phyloP scores from a whole-genome alignment of 176 grass and related monocot genomes.

The Carex kokanica region DNA sequence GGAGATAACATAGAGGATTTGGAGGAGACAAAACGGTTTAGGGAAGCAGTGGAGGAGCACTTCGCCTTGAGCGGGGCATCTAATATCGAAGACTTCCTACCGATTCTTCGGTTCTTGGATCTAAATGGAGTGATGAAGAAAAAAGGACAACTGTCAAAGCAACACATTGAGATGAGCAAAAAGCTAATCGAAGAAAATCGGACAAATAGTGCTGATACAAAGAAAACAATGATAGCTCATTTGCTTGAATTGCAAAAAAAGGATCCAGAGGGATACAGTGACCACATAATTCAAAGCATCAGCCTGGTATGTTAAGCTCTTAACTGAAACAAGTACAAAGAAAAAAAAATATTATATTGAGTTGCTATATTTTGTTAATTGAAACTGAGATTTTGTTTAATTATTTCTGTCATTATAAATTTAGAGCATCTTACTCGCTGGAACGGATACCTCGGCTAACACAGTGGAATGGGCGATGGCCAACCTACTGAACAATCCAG shows the following conservation, averaged over 20 bases:
- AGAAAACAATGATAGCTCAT: conserved; percentile 7
- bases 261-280: conserved; percentile 24
- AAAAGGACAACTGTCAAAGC: neutral
- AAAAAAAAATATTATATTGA: too few species aligned
- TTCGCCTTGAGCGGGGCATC: neutral
- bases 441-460: conserved; percentile 30
- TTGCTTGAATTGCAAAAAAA: conserved; percentile 21
- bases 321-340: neutral
- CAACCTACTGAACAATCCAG: conserved; percentile 23
- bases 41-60: neutral
- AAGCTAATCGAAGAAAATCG: conserved; percentile 22
- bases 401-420: neutral
- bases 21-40: neutral
- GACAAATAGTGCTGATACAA: neutral
- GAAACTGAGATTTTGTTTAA: neutral
- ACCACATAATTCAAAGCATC: conserved; percentile 13
- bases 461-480: conserved; percentile 33
- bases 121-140: neutral
- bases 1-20: neutral
- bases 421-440: conserved; percentile 11
- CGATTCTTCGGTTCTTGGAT: neutral
- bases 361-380: neutral
- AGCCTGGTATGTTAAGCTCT: conserved; percentile 7
- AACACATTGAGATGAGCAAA: neutral
- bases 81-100: conserved; percentile 23